phyloP scores from a whole-genome alignment of 305 asterid genomes.

The Fraxinus sp. region DNA sequence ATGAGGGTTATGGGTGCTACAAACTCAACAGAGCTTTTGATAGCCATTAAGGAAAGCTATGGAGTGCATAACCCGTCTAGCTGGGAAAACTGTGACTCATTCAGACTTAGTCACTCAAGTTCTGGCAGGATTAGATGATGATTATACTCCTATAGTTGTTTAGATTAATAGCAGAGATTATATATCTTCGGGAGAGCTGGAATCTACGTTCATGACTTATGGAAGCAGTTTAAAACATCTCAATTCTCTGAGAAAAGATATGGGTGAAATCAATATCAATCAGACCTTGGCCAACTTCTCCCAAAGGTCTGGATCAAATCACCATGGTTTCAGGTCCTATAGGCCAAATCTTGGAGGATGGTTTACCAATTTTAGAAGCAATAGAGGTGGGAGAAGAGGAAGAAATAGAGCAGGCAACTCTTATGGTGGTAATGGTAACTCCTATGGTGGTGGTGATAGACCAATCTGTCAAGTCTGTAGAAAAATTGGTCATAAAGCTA shows the following conservation, averaged over 20 bases:
- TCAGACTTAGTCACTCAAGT: not conserved
- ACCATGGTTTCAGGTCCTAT: not conserved
- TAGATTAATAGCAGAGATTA: not conserved
- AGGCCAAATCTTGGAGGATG: not conserved
- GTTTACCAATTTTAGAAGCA: too few relatives aligned
- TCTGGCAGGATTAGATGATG: not conserved
- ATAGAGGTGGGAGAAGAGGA: not conserved
- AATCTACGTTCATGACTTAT: too few relatives aligned
- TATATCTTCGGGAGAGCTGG: not conserved
- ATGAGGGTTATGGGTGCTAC: not conserved
- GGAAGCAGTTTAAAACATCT: too few relatives aligned
- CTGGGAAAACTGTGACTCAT: not conserved
- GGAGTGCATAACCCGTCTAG: not conserved
- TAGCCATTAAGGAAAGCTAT: not conserved
- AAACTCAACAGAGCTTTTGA: not conserved
- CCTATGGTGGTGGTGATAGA: not conserved
- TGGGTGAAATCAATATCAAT: too few relatives aligned
- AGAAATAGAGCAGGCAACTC: too few relatives aligned
- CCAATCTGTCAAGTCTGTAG: not conserved
- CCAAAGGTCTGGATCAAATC: too few relatives aligned
- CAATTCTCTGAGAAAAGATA: too few relatives aligned
- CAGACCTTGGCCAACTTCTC: too few relatives aligned
- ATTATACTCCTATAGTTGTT: not conserved
- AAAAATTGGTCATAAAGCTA: too few relatives aligned
- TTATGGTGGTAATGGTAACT: too few relatives aligned